Percentiles rank a stretch among this genome's conserved stretches.
Evolutionary conservation across 83 land plant genomes (phyloP).

Genomic region (Picea mariana): DNA sequence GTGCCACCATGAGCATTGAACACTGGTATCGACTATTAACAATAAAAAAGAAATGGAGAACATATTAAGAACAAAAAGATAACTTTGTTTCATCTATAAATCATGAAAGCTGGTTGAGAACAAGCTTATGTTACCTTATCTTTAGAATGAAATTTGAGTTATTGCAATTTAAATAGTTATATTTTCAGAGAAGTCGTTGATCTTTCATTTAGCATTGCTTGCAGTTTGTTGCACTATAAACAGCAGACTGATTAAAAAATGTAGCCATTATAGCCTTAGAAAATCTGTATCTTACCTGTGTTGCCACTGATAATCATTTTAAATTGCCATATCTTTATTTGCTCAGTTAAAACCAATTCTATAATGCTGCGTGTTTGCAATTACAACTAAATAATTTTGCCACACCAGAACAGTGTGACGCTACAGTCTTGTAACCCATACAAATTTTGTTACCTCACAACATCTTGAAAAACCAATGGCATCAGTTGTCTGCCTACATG

Average conservation of each 20-base stretch:
- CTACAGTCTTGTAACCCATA: not conserved
- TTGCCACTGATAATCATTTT: not conserved
- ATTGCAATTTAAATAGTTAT: not conserved
- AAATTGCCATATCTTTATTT: not conserved
- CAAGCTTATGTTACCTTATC: not conserved
- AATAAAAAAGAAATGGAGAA: not conserved
- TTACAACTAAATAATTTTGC: not conserved
- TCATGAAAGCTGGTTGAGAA: not conserved
- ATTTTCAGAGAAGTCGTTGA: not conserved
- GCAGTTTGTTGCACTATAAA: not conserved
- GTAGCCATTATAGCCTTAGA: not conserved
- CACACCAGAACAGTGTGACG: not conserved
- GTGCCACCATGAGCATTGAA: slow-evolving; percentile 3
- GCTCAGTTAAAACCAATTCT: slow-evolving; percentile 3
- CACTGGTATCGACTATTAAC: not conserved
- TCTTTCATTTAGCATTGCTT: not conserved
- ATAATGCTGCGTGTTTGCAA: not conserved
- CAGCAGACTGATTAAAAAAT: not conserved
- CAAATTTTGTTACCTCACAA: not conserved
- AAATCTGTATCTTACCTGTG: not conserved
- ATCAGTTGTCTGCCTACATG: no score
- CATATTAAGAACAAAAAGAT: not conserved
- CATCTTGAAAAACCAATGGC: not conserved
- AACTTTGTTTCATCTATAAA: not conserved
- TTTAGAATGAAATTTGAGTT: not conserved